Conservation (phyloP, 495 filamentous ascomycete genomes). For the Trichoderma asperelloides region DNA sequence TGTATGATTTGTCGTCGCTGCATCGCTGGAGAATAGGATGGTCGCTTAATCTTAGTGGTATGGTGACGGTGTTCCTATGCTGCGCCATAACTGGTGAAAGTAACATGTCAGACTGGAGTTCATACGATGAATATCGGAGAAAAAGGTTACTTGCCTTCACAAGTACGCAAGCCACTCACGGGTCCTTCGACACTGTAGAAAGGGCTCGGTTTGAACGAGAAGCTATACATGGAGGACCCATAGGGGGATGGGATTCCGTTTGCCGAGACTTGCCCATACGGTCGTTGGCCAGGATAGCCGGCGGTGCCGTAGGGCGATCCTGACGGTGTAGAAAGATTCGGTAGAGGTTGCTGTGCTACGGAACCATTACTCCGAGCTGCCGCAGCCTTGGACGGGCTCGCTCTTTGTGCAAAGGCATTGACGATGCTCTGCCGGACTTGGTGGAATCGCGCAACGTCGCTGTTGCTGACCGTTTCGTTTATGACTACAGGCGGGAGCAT, state of each 20-base stretch:
- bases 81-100: conserved; percentile 44
- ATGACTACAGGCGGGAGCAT: background rate
- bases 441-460: conserved; percentile 17
- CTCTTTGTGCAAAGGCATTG: background rate
- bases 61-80: conserved; percentile 48
- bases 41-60: conserved; percentile 43
- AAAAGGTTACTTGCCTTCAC: conserved; percentile 50
- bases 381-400: conserved; percentile 1
- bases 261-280: conserved; percentile 5
- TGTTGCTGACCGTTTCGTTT: conserved; percentile 14
- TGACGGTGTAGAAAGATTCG: background rate
- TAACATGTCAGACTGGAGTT: conserved; percentile 12
- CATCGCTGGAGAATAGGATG: conserved; percentile 40
- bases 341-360: background rate
- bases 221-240: conserved; percentile 13
- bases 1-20: conserved; percentile 42
- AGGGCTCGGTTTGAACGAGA: conserved; percentile 63
- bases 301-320: background rate
- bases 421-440: conserved; percentile 19
- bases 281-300: background rate
- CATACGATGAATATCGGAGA: background rate
- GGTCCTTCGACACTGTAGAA: conserved; percentile 59
- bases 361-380: background rate
- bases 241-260: background rate
- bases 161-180: conserved; percentile 53